phyloP scores from a whole-genome alignment of 352 stramenopile genomes.

The Pythium plurisporium region DNA sequence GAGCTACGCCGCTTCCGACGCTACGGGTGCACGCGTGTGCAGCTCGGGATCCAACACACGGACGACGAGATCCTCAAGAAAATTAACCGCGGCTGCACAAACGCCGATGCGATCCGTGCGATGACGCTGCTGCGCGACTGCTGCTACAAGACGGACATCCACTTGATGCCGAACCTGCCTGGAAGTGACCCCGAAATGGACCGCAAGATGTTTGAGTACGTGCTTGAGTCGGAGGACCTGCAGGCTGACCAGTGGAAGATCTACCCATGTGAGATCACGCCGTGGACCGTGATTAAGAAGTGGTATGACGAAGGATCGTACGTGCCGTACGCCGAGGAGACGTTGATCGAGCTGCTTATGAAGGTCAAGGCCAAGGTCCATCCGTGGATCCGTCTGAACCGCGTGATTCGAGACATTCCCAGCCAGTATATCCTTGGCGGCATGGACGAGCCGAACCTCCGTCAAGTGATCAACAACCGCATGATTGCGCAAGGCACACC shows the following conservation, averaged over 20 bases:
- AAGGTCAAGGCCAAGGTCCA: slow-evolving; percentile 88
- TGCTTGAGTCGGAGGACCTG: slow-evolving; percentile 84
- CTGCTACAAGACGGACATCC: slow-evolving; percentile 93
- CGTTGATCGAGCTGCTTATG: slow-evolving; percentile 88
- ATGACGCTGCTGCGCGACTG: slow-evolving; percentile 88
- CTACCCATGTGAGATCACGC: slow-evolving; percentile 91
- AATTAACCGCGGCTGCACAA: slow-evolving; percentile 88
- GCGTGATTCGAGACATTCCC: slow-evolving; percentile 92
- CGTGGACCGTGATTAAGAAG: slow-evolving; percentile 89
- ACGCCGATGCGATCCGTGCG: slow-evolving; percentile 60
- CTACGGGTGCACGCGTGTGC: slow-evolving; percentile 85
- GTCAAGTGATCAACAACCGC: slow-evolving; percentile 84
- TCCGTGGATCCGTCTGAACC: slow-evolving; percentile 93
- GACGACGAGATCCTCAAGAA: slow-evolving; percentile 88
- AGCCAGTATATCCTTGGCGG: slow-evolving; percentile 92
- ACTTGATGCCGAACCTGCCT: slow-evolving; percentile 92
- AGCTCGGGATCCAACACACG: slow-evolving; percentile 92
- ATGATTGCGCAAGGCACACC: slow-evolving; percentile 67
- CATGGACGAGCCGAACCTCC: slow-evolving; percentile 90
- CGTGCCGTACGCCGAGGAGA: slow-evolving; percentile 85
- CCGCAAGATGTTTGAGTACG: slow-evolving; percentile 88
- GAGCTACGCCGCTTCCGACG: slow-evolving; percentile 79
- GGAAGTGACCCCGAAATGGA: slow-evolving; percentile 81
- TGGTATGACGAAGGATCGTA: slow-evolving; percentile 88
- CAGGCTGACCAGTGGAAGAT: slow-evolving; percentile 95